Evolutionary conservation across 75 land plant genomes (phyloP).

Genomic region (Azolla pinnata): DNA sequence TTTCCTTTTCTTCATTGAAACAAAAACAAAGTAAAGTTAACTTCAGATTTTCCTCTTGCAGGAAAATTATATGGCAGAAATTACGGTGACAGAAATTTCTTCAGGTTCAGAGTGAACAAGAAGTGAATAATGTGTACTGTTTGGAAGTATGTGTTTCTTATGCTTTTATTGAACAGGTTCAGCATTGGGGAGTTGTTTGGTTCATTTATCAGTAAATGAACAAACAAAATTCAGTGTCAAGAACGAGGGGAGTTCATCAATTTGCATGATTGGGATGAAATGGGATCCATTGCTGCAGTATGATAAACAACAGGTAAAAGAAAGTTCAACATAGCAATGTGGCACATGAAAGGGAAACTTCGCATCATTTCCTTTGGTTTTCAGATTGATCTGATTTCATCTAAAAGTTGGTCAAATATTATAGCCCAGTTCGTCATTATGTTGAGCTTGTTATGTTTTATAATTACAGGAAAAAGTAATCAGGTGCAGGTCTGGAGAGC

Average conservation of each 20-base stretch:
- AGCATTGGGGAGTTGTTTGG: constrained; percentile 53
- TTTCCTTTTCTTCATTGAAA: too few relatives aligned
- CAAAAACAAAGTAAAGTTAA: too few relatives aligned
- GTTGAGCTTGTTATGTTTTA: not conserved
- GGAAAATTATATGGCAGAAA: constrained; percentile 49
- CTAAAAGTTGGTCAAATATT: not conserved
- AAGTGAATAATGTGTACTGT: too few relatives aligned
- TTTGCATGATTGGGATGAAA: not conserved
- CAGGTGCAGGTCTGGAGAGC: constrained; percentile 24
- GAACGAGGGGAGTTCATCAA: constrained; percentile 1
- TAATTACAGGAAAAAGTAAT: constrained; percentile 7
- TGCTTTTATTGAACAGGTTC: constrained; percentile 58
- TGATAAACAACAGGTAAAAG: not conserved
- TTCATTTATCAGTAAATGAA: constrained; percentile 21
- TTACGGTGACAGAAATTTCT: constrained; percentile 58
- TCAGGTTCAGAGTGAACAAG: too few relatives aligned
- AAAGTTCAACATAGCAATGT: not conserved
- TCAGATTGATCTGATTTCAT: not conserved
- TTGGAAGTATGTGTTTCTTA: not conserved
- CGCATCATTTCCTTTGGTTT: too few relatives aligned
- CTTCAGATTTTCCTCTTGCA: too few relatives aligned
- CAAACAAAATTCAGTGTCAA: not conserved
- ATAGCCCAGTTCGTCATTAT: not conserved
- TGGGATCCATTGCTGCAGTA: not conserved
- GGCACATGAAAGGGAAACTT: too few relatives aligned